These are phyloP conservation scores for Carex sylvatica DNA, from an alignment of 202 grass and related monocot species.

Conservation along the genomic window DNA sequence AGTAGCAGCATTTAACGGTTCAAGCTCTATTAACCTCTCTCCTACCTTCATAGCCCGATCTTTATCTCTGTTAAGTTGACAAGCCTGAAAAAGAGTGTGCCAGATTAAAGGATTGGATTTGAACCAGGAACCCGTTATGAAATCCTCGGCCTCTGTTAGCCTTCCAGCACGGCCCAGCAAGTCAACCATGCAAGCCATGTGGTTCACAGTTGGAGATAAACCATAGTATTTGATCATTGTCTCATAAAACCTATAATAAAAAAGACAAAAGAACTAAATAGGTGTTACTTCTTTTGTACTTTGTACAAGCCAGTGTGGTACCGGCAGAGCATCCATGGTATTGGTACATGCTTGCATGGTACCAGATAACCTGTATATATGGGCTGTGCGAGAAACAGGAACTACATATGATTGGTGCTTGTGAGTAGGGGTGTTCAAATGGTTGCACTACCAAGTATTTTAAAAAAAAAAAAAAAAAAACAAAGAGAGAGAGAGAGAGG, in stretches of 20 bases:
- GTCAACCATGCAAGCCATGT: slow-evolving; percentile 58
- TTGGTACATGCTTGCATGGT: neutral
- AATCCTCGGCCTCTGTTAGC: slow-evolving; percentile 50
- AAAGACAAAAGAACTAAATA: slow-evolving; percentile 2
- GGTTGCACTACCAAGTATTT: too few species aligned
- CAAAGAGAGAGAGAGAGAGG: neutral
- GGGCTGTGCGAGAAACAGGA: neutral
- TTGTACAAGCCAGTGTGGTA: neutral
- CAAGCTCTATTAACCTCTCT: slow-evolving; percentile 54
- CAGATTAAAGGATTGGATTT: slow-evolving; percentile 44
- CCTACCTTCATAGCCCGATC: slow-evolving; percentile 40
- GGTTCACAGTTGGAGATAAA: slow-evolving; percentile 34
- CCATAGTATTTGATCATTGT: slow-evolving; percentile 54
- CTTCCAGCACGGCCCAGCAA: slow-evolving; percentile 54
- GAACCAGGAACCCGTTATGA: slow-evolving; percentile 45
- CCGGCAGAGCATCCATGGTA: neutral
- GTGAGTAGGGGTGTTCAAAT: neutral
- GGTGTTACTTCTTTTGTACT: neutral
- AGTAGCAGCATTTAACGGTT: slow-evolving; percentile 50
- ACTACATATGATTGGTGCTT: neutral
- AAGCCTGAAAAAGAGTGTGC: slow-evolving; percentile 54
- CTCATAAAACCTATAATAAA: slow-evolving; percentile 51
- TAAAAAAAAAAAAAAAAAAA: too few species aligned
- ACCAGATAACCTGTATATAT: neutral
- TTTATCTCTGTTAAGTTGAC: slow-evolving; percentile 54